A percentile compares a stretch with the other conserved stretches of the same genome.
These are phyloP conservation scores for Viola pubescens DNA, from an alignment of 441 rosid genomes.

Conservation along the genomic window DNA sequence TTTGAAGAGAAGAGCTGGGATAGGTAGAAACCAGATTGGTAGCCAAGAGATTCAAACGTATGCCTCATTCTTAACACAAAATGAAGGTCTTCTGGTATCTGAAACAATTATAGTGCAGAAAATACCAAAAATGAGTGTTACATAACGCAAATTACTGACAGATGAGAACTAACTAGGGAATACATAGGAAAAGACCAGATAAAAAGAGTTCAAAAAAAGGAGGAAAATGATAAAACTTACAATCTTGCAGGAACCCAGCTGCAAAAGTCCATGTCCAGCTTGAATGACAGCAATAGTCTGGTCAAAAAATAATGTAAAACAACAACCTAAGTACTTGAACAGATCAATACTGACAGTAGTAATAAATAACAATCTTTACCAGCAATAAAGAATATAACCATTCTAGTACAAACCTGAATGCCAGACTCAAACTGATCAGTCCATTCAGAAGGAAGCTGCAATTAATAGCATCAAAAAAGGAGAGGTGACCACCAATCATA, in stretches of 20 bases:
- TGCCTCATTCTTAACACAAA: conserved; percentile 95
- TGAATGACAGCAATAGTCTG: conserved; percentile 98
- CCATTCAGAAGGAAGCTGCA: conserved; percentile 98
- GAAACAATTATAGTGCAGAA: conserved; percentile 14
- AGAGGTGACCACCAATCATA: conserved; percentile 29
- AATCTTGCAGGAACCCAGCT: conserved; percentile 89
- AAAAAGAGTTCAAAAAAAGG: background rate
- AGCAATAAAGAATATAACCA: conserved; percentile 14
- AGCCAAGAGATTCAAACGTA: conserved; percentile 82
- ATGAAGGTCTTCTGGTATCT: conserved; percentile 95
- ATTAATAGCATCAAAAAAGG: conserved; percentile 25
- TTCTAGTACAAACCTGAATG: conserved; percentile 60
- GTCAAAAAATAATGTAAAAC: conserved; percentile 15
- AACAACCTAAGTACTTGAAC: conserved; percentile 12
- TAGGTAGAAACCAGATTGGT: conserved; percentile 80
- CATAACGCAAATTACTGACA: background rate
- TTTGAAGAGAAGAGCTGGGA: conserved; percentile 80
- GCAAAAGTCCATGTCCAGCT: conserved; percentile 97
- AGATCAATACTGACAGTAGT: background rate
- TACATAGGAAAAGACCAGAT: background rate
- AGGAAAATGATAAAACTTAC: conserved; percentile 37
- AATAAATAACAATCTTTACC: conserved; percentile 6
- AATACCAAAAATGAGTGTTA: conserved; percentile 2
- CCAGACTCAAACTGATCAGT: conserved; percentile 97
- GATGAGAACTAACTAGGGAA: background rate